These are phyloP conservation scores for Selaginella moellendorffii DNA, from an alignment of 75 land plant genomes.

Conservation along the genomic window DNA sequence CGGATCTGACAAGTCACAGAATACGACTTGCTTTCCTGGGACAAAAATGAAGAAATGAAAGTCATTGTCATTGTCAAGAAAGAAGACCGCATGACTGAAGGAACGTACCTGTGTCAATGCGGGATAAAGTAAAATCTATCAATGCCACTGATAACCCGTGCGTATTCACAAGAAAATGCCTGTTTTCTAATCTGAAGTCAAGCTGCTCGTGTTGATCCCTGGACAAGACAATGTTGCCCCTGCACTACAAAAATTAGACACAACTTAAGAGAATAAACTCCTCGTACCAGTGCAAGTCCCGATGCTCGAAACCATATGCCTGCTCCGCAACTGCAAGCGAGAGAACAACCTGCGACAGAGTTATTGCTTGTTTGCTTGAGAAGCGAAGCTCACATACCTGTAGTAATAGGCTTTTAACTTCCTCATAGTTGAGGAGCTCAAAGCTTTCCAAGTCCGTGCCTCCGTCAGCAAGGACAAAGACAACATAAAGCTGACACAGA, in stretches of 20 bases:
- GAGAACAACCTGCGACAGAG: constrained; percentile 43
- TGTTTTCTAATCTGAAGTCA: constrained; percentile 43
- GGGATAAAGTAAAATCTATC: constrained; percentile 85
- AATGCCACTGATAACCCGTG: constrained; percentile 54
- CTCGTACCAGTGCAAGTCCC: constrained; percentile 79
- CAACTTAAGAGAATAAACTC: constrained; percentile 7
- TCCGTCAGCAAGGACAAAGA: constrained; percentile 81
- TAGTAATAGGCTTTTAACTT: constrained; percentile 62
- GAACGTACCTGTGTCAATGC: constrained; percentile 64
- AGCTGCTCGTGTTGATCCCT: constrained; percentile 14
- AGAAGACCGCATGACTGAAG: too few species aligned
- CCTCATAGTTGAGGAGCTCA: constrained; percentile 51
- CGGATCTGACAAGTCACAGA: constrained; percentile 78
- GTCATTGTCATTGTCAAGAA: too few species aligned
- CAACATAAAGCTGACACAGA: constrained; percentile 81
- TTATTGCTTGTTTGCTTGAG: neutral
- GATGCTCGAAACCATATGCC: constrained; percentile 88
- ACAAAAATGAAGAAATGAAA: neutral
- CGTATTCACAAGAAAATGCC: constrained; percentile 28
- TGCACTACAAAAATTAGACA: constrained; percentile 15
- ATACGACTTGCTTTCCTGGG: constrained; percentile 71
- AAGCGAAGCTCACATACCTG: constrained; percentile 38
- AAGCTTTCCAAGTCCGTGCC: constrained; percentile 85
- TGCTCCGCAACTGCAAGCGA: constrained; percentile 86
- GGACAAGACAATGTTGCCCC: constrained; percentile 81